phyloP scores from a whole-genome alignment of 495 filamentous ascomycete species.

The Trichocladium uniseriatum region DNA sequence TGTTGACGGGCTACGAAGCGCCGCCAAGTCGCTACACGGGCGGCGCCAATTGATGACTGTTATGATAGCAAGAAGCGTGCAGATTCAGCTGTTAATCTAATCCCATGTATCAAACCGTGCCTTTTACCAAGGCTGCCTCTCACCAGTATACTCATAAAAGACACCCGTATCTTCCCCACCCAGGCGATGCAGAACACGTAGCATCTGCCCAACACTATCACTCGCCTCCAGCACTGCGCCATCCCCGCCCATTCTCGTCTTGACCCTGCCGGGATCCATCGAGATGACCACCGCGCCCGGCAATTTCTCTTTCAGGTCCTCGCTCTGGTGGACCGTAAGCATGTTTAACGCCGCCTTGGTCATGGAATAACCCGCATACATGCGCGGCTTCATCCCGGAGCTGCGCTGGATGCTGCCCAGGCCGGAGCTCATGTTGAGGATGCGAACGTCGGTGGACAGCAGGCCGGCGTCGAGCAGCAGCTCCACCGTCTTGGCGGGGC shows the following conservation, averaged over 20 bases:
- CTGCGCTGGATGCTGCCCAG: conserved; percentile 23
- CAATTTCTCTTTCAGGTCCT: conserved; percentile 23
- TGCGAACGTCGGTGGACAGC: conserved; percentile 18
- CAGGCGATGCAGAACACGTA: conserved; percentile 22
- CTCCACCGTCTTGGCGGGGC: conserved; percentile 32
- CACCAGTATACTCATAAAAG: conserved; percentile 21
- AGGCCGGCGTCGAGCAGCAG: conserved; percentile 19
- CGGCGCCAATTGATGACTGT: no score
- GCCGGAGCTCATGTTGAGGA: conserved; percentile 35
- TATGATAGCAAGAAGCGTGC: no score
- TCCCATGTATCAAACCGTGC: neutral
- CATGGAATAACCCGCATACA: conserved; percentile 30
- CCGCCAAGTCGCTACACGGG: no score
- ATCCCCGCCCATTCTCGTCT: conserved; percentile 51
- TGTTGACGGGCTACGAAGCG: no score
- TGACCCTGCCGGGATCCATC: conserved; percentile 55
- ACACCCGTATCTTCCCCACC: conserved; percentile 32
- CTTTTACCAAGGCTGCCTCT: conserved; percentile 22
- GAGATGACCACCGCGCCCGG: conserved; percentile 39
- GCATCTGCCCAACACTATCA: conserved; percentile 34
- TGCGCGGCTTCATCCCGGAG: conserved; percentile 6
- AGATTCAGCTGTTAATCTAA: no score
- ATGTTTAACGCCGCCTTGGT: conserved; percentile 37
- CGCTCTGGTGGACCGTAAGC: conserved; percentile 34
- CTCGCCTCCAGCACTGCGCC: conserved; percentile 38